Evolutionary conservation across 1,139 yeast species (phyloP).

Genomic region (Suhomyces terraborum): DNA sequence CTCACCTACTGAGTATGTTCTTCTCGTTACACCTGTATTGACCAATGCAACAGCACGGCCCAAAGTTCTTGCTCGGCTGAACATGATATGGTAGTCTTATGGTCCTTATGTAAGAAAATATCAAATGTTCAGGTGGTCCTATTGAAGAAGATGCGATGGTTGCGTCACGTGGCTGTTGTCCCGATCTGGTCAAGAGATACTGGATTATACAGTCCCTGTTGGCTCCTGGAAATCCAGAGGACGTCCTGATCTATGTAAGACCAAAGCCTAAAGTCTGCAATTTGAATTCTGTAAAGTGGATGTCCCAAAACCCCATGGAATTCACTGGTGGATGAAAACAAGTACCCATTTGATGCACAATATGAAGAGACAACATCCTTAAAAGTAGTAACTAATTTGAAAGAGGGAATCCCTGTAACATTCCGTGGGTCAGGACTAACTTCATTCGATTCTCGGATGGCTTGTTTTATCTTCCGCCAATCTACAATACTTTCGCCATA

Average conservation of each 20-base stretch:
- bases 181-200: constrained; percentile 22
- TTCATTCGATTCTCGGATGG: not conserved
- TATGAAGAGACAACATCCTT: constrained; percentile 39
- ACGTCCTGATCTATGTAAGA: constrained; percentile 39
- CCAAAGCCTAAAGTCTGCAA: constrained; percentile 13
- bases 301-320: constrained; percentile 27
- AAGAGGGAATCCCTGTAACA: constrained; percentile 35
- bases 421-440: not conserved
- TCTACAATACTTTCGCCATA: constrained; percentile 16
- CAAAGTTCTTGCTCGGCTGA: not conserved
- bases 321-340: constrained; percentile 23
- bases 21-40: not conserved
- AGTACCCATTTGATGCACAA: constrained; percentile 32
- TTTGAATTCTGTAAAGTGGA: constrained; percentile 25
- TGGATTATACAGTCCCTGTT: constrained; percentile 24
- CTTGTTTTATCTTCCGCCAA: constrained; percentile 1
- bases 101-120: too few species aligned
- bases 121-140: not conserved
- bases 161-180: not conserved
- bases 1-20: constrained; percentile 16
- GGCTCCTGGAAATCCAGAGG: constrained; percentile 26
- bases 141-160: not conserved
- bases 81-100: constrained; percentile 1
- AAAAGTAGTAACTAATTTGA: constrained; percentile 35
- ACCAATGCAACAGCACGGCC: not conserved